These are phyloP conservation scores for Pharnaceum exiguum DNA, from an alignment of 148 eudicot genomes.

Conservation along the genomic window DNA sequence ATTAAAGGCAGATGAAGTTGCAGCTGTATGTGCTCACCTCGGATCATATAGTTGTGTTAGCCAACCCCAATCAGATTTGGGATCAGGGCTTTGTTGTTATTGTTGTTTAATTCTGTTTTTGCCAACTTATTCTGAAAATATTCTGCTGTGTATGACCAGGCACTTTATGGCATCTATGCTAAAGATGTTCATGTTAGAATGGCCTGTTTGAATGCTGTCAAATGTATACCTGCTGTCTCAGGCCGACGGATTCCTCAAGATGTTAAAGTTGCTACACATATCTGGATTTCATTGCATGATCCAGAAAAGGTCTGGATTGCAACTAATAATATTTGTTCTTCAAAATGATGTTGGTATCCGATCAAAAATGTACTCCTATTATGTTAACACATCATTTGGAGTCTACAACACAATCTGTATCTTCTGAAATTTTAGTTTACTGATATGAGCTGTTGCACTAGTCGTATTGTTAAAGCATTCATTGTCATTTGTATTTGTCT, in stretches of 20 bases:
- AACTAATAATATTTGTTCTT: not conserved
- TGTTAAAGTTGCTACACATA: constrained; percentile 82
- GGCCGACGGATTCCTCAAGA: constrained; percentile 66
- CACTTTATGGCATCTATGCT: constrained; percentile 86
- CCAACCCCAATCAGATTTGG: no score
- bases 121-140: constrained; percentile 1
- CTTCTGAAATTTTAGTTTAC: not conserved
- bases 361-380: no score
- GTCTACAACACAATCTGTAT: no score
- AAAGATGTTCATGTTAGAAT: constrained; percentile 88
- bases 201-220: constrained; percentile 94
- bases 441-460: no score
- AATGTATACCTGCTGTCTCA: constrained; percentile 89
- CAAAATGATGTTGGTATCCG: no score
- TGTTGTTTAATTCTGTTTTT: constrained; percentile 4
- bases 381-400: no score
- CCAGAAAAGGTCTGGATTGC: constrained; percentile 68
- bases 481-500: not conserved
- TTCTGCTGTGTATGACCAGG: constrained; percentile 37
- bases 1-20: constrained; percentile 71
- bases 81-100: not conserved
- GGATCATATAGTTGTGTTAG: no score
- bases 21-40: constrained; percentile 73
- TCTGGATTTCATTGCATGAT: constrained; percentile 97
- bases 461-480: not conserved